These are phyloP conservation scores for Sindora glabra DNA, from an alignment of 306 rosid species.

Conservation along the genomic window DNA sequence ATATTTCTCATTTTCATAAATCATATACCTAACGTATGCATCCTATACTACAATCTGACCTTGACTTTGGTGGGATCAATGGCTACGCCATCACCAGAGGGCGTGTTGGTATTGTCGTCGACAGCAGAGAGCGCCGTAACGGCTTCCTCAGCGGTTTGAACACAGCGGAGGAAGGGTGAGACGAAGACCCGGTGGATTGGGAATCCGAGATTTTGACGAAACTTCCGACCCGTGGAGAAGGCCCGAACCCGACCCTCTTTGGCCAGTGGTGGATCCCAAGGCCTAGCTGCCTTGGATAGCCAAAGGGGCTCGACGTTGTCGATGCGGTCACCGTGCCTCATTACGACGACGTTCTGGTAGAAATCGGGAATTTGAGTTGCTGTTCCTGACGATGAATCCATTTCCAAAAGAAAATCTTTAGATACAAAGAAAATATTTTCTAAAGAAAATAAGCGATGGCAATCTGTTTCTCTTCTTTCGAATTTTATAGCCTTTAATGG, in stretches of 20 bases:
- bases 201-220: conserved; percentile 36
- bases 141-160: conserved; percentile 69
- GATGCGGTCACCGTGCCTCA: conserved; percentile 93
- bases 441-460: no score
- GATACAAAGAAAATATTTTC: no score
- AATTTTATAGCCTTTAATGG: no score
- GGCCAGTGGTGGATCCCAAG: conserved; percentile 78
- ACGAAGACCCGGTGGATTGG: conserved; percentile 64
- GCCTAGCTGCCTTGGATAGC: conserved; percentile 40
- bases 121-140: conserved; percentile 46
- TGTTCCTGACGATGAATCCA: conserved; percentile 18
- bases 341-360: conserved; percentile 70
- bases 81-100: conserved; percentile 16
- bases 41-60: no score
- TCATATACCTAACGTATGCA: no score
- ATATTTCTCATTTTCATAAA: no score
- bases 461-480: no score
- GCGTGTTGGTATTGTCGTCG: conserved; percentile 16
- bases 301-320: conserved; percentile 58
- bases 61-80: conserved; percentile 55
- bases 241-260: conserved; percentile 58
- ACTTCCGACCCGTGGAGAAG: conserved; percentile 43
- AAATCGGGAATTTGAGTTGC: background rate
- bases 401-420: background rate
- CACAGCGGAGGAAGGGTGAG: conserved; percentile 87